A percentile compares a stretch with the other conserved stretches of the same genome.
phyloP scores from a whole-genome alignment of 257 asterid species.

The Penstemon eatonii region DNA sequence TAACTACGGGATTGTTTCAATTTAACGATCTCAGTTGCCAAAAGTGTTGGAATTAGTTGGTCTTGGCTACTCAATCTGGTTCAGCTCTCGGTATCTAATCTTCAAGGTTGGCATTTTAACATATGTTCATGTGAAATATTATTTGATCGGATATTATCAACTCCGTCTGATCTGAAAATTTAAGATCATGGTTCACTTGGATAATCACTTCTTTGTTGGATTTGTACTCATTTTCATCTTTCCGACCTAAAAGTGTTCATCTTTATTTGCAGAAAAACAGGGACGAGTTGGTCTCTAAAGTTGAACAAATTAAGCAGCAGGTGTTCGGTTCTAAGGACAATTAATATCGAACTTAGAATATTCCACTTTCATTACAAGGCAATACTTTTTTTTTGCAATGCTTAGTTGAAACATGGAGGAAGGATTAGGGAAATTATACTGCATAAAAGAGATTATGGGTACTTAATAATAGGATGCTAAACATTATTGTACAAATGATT shows the following conservation, averaged over 20 bases:
- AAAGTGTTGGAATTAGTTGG: constrained; percentile 74
- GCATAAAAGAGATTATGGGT: constrained; percentile 19
- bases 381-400: background rate
- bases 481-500: too few species aligned
- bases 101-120: constrained; percentile 55
- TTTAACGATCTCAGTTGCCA: constrained; percentile 50
- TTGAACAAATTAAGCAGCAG: constrained; percentile 65
- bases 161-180: too few species aligned
- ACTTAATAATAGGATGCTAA: background rate
- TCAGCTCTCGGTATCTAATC: constrained; percentile 64
- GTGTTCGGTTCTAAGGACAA: constrained; percentile 53
- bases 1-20: constrained; percentile 11
- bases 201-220: too few species aligned
- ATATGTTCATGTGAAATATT: background rate
- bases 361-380: background rate
- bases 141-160: too few species aligned
- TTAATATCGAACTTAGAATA: constrained; percentile 17
- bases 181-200: too few species aligned
- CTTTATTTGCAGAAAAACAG: constrained; percentile 58
- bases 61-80: constrained; percentile 79
- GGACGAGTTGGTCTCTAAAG: constrained; percentile 56
- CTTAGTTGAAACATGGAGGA: constrained; percentile 1
- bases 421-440: constrained; percentile 18
- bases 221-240: background rate
- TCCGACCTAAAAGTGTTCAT: background rate